These are phyloP conservation scores for Biscogniauxia mediterranea DNA, from an alignment of 2,329 filamentous ascomycete genomes.

Conservation along the genomic window DNA sequence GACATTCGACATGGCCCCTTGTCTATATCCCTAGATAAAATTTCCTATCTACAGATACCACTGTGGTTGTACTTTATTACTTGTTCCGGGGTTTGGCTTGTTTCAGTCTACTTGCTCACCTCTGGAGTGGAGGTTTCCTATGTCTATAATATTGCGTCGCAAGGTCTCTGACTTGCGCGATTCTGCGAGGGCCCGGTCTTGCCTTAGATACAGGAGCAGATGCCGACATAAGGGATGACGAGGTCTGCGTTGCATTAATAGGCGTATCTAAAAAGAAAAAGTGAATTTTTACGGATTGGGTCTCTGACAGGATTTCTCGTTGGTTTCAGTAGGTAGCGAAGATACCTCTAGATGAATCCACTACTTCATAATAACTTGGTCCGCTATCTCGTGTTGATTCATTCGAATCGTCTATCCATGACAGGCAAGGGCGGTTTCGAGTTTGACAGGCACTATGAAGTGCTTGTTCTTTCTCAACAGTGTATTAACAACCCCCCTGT, in stretches of 20 bases:
- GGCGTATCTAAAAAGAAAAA: slow-evolving; percentile 46
- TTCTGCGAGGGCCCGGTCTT: slow-evolving; percentile 41
- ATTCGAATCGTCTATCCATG: neutral
- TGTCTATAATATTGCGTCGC: slow-evolving; percentile 32
- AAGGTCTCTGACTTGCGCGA: slow-evolving; percentile 48
- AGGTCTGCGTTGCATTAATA: slow-evolving; percentile 51
- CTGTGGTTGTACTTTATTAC: slow-evolving; percentile 29
- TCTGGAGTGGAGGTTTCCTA: slow-evolving; percentile 10
- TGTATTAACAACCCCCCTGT: neutral
- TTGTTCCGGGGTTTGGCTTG: slow-evolving; percentile 6
- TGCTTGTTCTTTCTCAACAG: neutral
- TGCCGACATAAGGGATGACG: slow-evolving; percentile 46
- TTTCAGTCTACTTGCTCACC: slow-evolving; percentile 1
- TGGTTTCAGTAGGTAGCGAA: slow-evolving; percentile 15
- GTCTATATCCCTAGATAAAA: slow-evolving; percentile 8
- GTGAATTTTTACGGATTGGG: slow-evolving; percentile 27
- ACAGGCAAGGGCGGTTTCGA: neutral
- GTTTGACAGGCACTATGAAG: neutral
- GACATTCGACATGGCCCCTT: slow-evolving; percentile 2
- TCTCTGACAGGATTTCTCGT: slow-evolving; percentile 20
- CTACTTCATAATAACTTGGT: neutral
- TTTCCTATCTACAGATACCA: slow-evolving; percentile 26
- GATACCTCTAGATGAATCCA: slow-evolving; percentile 18
- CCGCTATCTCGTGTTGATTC: neutral
- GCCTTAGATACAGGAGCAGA: slow-evolving; percentile 36